Percentiles rank a stretch among this genome's conserved stretches.
phyloP scores from a whole-genome alignment of 2,329 filamentous ascomycete genomes.

The Paraconiothyrium brasiliense region DNA sequence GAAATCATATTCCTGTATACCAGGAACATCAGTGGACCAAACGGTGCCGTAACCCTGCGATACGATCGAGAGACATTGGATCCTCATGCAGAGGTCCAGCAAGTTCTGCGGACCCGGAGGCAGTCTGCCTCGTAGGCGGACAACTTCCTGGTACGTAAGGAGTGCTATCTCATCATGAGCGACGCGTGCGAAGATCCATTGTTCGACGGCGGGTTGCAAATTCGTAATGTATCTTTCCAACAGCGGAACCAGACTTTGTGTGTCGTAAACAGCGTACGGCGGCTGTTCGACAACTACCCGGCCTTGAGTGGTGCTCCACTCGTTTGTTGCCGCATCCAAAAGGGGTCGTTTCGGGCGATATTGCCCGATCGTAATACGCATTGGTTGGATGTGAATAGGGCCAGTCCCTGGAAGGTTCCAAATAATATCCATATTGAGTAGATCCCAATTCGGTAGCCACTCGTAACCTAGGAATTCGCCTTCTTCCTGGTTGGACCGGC shows the following conservation, averaged over 20 bases:
- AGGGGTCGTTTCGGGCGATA: slow-evolving; percentile 40
- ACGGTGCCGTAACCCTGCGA: slow-evolving; percentile 51
- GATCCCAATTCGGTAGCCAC: slow-evolving; percentile 36
- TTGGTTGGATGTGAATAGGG: slow-evolving; percentile 35
- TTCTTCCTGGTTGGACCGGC: slow-evolving; percentile 46
- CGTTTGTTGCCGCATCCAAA: slow-evolving; percentile 40
- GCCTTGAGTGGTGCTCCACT: slow-evolving; percentile 43
- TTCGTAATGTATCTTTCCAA: slow-evolving; percentile 42
- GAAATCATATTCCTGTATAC: slow-evolving; percentile 45
- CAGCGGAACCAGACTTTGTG: slow-evolving; percentile 34
- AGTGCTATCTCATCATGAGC: slow-evolving; percentile 39
- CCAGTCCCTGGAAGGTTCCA: slow-evolving; percentile 49
- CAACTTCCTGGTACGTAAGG: slow-evolving; percentile 44
- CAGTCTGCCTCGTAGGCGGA: slow-evolving; percentile 36
- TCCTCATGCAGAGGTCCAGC: slow-evolving; percentile 43
- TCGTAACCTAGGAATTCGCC: slow-evolving; percentile 44
- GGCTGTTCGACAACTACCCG: slow-evolving; percentile 40
- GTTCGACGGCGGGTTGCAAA: slow-evolving; percentile 40
- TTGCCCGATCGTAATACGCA: slow-evolving; percentile 38
- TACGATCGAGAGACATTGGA: slow-evolving; percentile 47
- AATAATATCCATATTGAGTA: slow-evolving; percentile 43
- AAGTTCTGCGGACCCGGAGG: slow-evolving; percentile 26
- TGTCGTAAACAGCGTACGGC: slow-evolving; percentile 48
- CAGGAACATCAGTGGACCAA: slow-evolving; percentile 41
- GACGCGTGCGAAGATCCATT: slow-evolving; percentile 43